phyloP scores from a whole-genome alignment of 352 stramenopile species.

The Hyaloperonospora arabidopsidis region DNA sequence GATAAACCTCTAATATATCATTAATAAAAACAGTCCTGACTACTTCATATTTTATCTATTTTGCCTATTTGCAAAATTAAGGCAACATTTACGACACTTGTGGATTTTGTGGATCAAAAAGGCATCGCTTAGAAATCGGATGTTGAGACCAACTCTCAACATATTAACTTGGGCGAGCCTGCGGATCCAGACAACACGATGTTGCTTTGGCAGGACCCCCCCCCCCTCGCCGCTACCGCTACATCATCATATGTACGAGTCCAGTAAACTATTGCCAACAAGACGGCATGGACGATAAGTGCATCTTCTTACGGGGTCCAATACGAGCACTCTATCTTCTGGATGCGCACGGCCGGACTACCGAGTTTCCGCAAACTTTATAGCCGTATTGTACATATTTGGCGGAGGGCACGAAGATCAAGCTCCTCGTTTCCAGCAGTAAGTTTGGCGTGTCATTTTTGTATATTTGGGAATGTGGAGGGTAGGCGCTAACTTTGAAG shows the following conservation, averaged over 20 bases:
- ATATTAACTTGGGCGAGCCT: conserved; percentile 63
- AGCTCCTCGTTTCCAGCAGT: conserved; percentile 90
- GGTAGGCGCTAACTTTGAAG: conserved; percentile 5
- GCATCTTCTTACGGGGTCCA: conserved; percentile 82
- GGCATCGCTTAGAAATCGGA: conserved; percentile 97
- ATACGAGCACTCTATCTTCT: conserved; percentile 99
- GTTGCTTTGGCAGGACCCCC: conserved; percentile 80
- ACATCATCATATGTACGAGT: conserved; percentile 58
- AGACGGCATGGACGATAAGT: conserved; percentile 72
- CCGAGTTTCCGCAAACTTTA: conserved; percentile 99
- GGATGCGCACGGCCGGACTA: conserved; percentile 97
- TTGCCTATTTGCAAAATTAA: no score
- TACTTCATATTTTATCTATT: no score
- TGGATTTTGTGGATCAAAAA: conserved; percentile 89
- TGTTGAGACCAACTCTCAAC: conserved; percentile 93
- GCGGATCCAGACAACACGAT: conserved; percentile 37
- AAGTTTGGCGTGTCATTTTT: conserved; percentile 24
- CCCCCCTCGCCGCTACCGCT: conserved; percentile 74
- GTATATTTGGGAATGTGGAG: not conserved
- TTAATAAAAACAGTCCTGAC: no score
- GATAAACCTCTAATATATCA: no score
- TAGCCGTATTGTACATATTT: conserved; percentile 92
- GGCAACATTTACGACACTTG: no score
- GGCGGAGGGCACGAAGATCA: conserved; percentile 77
- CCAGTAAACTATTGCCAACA: conserved; percentile 55